phyloP scores from a whole-genome alignment of 2,329 filamentous ascomycete species.

The Peltaster fructicola region DNA sequence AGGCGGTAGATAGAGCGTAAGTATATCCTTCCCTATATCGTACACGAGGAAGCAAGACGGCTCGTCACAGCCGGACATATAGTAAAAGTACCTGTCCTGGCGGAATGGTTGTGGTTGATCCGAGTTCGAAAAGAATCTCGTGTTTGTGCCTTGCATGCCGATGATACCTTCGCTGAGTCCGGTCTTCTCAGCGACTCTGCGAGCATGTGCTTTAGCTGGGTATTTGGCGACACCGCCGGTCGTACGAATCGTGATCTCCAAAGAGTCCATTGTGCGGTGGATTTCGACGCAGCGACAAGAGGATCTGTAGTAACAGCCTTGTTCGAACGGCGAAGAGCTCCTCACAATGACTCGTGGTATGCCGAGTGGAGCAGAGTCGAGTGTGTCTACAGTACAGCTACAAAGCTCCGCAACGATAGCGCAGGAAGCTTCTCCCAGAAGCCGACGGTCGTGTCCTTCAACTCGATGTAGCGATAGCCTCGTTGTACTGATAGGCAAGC shows the following conservation, averaged over 20 bases:
- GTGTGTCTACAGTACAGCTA: too few relatives aligned
- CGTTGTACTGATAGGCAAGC: too few relatives aligned
- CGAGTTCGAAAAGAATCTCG: constrained; percentile 40
- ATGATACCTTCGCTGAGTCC: constrained; percentile 49
- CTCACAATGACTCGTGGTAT: too few relatives aligned
- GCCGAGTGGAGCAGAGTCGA: too few relatives aligned
- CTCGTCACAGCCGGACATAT: constrained; percentile 70
- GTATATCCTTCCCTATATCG: constrained; percentile 52
- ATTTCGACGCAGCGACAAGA: too few relatives aligned
- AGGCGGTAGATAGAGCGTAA: constrained; percentile 82
- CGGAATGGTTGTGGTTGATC: constrained; percentile 69
- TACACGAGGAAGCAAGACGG: constrained; percentile 70
- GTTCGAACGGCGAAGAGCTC: too few relatives aligned
- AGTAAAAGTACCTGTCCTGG: constrained; percentile 73
- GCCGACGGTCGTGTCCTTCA: too few relatives aligned
- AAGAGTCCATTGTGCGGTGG: neutral
- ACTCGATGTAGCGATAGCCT: too few relatives aligned
- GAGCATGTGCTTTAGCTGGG: constrained; percentile 75
- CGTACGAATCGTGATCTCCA: neutral
- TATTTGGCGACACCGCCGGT: constrained; percentile 29
- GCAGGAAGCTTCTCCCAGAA: too few relatives aligned
- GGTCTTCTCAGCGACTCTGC: constrained; percentile 61
- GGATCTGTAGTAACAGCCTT: too few relatives aligned
- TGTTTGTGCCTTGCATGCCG: constrained; percentile 52
- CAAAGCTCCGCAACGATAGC: too few relatives aligned